Conservation (phyloP, 805 yeast species). For the Starmerella gropengiesseri region DNA sequence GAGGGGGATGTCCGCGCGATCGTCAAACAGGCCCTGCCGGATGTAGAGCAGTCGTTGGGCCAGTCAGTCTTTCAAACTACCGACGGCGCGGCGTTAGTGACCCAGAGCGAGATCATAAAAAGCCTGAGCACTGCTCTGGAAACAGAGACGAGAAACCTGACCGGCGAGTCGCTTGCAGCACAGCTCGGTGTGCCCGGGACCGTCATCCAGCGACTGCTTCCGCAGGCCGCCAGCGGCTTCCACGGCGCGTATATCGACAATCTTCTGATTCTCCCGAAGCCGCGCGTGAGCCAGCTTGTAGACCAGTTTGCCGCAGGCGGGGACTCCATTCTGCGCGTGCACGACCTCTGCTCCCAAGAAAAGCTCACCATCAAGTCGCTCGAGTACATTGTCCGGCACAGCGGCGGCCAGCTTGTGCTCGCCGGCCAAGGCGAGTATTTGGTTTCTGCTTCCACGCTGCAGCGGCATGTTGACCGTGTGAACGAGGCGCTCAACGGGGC, state of each 20-base stretch:
- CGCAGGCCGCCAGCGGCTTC: constrained; percentile 1
- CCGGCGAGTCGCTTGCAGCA: constrained; percentile 1
- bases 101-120: background rate
- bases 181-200: background rate
- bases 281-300: constrained; percentile 2
- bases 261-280: constrained; percentile 3
- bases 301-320: background rate
- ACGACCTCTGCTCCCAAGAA: constrained; percentile 9
- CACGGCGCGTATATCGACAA: constrained; percentile 3
- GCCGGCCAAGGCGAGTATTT: constrained; percentile 12
- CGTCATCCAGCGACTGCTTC: background rate
- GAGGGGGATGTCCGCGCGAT: background rate
- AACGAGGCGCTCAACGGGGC: constrained; percentile 11
- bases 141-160: background rate
- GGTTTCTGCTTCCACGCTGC: constrained; percentile 12
- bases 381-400: constrained; percentile 9
- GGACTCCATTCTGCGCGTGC: background rate
- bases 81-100: background rate
- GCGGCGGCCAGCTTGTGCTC: constrained; percentile 5
- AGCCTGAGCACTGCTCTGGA: background rate
- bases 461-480: constrained; percentile 2
- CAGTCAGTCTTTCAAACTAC: background rate
- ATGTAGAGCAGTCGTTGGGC: background rate
- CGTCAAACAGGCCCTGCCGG: background rate
- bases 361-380: constrained; percentile 15